These are phyloP conservation scores for Sporopachydermia lactativora DNA, from an alignment of 805 yeast species.

Conservation along the genomic window DNA sequence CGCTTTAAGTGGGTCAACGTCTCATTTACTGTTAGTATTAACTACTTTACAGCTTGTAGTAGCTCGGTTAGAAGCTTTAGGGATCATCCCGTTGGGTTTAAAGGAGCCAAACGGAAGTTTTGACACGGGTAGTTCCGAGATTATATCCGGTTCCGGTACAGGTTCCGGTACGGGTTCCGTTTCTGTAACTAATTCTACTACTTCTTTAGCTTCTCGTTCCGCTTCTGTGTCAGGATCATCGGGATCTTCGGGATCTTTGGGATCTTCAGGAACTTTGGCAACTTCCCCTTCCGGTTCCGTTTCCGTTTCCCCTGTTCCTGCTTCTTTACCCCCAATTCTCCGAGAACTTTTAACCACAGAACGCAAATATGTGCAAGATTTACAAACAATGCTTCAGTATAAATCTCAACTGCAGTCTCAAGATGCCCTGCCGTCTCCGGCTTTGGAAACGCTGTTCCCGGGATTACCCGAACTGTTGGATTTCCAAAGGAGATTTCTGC, in stretches of 20 bases:
- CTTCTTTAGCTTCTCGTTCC: not conserved
- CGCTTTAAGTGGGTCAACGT: conserved; percentile 72
- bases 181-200: not conserved
- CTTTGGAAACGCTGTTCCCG: conserved; percentile 71
- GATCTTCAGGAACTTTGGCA: conserved; percentile 1
- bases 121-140: no score
- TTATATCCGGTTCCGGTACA: conserved; percentile 1
- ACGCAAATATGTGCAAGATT: conserved; percentile 82
- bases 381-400: conserved; percentile 60
- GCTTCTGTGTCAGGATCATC: not conserved
- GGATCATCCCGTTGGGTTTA: conserved; percentile 4
- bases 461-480: conserved; percentile 73
- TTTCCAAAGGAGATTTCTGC: conserved; percentile 78
- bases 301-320: conserved; percentile 4
- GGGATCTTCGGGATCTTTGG: conserved; percentile 1
- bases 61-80: conserved; percentile 23
- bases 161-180: not conserved
- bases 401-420: conserved; percentile 50
- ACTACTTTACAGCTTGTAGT: conserved; percentile 56
- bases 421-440: conserved; percentile 64
- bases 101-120: no score
- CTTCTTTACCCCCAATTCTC: conserved; percentile 29
- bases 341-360: conserved; percentile 81
- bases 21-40: conserved; percentile 61
- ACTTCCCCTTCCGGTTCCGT: conserved; percentile 5